Percentiles rank a stretch among this genome's conserved stretches.
Conservation (phyloP, 148 eudicot species). For the Vaccinium darrowii region DNA sequence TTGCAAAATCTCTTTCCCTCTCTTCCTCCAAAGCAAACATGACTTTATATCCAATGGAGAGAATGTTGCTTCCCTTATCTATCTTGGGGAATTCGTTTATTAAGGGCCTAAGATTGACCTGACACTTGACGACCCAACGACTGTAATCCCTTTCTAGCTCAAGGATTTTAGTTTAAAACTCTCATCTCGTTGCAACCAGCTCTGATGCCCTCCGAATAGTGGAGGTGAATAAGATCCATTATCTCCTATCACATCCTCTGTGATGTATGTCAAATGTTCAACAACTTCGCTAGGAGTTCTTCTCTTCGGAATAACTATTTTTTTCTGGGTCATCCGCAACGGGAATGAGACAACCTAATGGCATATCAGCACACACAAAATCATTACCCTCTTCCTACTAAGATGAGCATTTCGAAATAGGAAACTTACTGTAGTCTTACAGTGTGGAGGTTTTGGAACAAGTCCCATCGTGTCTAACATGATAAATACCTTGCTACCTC, state of each 20-base stretch:
- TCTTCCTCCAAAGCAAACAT: too few species aligned
- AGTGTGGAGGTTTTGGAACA: constrained; percentile 70
- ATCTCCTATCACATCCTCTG: constrained; percentile 49
- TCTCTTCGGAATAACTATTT: constrained; percentile 63
- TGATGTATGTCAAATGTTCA: constrained; percentile 57
- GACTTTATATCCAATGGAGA: too few species aligned
- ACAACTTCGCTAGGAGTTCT: constrained; percentile 56
- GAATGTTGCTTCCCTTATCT: too few species aligned
- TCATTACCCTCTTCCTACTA: neutral
- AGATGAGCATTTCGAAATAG: neutral
- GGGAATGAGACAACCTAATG: constrained; percentile 83
- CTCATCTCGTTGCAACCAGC: constrained; percentile 77
- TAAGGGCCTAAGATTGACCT: too few species aligned
- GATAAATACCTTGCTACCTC: constrained; percentile 68
- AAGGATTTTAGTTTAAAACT: constrained; percentile 70
- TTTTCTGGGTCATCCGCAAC: constrained; percentile 61
- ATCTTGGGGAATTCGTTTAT: too few species aligned
- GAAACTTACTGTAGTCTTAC: constrained; percentile 46
- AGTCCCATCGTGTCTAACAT: constrained; percentile 82
- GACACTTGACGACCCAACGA: too few species aligned
- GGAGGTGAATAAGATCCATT: constrained; percentile 59
- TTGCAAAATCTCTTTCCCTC: too few species aligned
- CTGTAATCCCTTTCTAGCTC: too few species aligned
- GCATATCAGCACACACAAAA: constrained; percentile 16
- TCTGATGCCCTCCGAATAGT: constrained; percentile 90